phyloP scores from a whole-genome alignment of 2,329 filamentous ascomycete genomes.

The Domatiomyces catenatus region DNA sequence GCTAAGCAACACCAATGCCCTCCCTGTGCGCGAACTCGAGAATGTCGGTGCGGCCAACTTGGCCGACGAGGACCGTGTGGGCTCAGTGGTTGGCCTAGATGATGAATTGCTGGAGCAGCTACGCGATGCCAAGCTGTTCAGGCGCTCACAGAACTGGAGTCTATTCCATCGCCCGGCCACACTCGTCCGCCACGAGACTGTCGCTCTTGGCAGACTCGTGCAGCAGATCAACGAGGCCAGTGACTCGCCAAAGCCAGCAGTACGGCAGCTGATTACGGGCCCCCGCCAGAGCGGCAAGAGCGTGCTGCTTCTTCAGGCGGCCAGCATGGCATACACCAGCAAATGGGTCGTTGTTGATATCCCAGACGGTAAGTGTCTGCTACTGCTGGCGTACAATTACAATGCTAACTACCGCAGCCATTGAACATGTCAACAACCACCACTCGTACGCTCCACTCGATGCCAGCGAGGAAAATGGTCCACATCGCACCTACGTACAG shows the following conservation, averaged over 20 bases:
- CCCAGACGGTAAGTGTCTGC: conserved; percentile 57
- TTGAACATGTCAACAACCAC: conserved; percentile 64
- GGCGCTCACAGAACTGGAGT: conserved; percentile 73
- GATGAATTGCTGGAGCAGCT: conserved; percentile 60
- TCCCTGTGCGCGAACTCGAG: conserved; percentile 55
- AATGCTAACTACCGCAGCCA: conserved; percentile 35
- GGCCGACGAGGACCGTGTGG: conserved; percentile 40
- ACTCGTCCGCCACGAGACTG: conserved; percentile 63
- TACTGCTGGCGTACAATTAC: conserved; percentile 8
- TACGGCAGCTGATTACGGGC: conserved; percentile 55
- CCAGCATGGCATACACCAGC: conserved; percentile 65
- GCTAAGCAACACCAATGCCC: conserved; percentile 84
- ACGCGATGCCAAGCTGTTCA: conserved; percentile 76
- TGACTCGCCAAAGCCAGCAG: conserved; percentile 21
- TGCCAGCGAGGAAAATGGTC: conserved; percentile 1
- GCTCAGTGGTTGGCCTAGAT: conserved; percentile 51
- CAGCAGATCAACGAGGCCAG: conserved; percentile 34
- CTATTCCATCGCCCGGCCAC: conserved; percentile 70
- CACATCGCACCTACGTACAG: conserved; percentile 49
- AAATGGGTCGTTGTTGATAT: conserved; percentile 81
- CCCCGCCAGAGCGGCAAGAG: conserved; percentile 70
- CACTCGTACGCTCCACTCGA: conserved; percentile 64
- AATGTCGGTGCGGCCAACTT: conserved; percentile 44
- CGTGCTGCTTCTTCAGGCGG: conserved; percentile 65
- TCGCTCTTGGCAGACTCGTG: conserved; percentile 52